Conservation (phyloP, 108 stramenopile species). For the Nannochloropsis salina region DNA sequence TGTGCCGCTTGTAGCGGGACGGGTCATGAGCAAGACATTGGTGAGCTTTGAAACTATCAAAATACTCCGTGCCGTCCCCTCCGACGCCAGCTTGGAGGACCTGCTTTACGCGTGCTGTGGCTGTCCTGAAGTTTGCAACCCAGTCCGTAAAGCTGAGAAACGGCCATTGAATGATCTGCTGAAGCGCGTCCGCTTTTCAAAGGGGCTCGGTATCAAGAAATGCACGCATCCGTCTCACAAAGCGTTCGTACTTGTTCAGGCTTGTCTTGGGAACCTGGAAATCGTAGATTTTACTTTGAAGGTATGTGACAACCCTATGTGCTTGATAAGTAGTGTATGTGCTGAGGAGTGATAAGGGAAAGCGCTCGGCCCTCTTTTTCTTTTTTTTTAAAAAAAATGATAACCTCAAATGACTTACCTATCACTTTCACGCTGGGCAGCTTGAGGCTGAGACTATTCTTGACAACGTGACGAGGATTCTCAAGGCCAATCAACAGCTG, state of each 20-base stretch:
- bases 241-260: slow-evolving; percentile 11
- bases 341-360: no score
- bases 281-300: neutral
- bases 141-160: slow-evolving; percentile 48
- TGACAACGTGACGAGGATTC: neutral
- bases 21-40: slow-evolving; percentile 6
- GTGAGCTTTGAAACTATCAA: neutral
- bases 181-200: slow-evolving; percentile 36
- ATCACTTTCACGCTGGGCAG: neutral
- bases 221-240: slow-evolving; percentile 9
- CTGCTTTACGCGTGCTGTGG: slow-evolving; percentile 28
- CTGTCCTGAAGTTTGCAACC: slow-evolving; percentile 47
- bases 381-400: no score
- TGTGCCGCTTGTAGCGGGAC: neutral
- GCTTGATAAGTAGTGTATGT: no score
- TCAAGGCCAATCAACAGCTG: neutral
- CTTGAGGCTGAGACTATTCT: slow-evolving; percentile 17
- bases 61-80: neutral
- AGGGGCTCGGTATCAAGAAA: neutral
- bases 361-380: no score
- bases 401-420: no score
- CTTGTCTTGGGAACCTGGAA: slow-evolving; percentile 14
- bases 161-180: slow-evolving; percentile 46
- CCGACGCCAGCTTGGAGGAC: slow-evolving; percentile 15
- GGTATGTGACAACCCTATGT: neutral